Evolutionary conservation across 768 basidiomycete genomes (phyloP).

Genomic region (Terana coerulea): DNA sequence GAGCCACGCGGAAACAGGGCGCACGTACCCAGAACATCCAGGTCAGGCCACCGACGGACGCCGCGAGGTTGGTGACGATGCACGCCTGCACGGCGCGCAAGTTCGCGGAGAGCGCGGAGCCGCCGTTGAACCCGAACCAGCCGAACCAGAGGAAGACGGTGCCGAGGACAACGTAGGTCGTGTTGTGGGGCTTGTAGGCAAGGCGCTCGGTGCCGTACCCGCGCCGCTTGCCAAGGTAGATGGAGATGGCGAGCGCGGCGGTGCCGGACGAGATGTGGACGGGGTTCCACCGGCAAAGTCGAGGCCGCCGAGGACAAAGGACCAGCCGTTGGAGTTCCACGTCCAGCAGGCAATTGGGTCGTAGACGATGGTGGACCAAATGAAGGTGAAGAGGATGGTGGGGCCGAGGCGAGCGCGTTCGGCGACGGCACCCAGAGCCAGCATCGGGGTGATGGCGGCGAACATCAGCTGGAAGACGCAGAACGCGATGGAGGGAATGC

Average conservation of each 20-base stretch:
- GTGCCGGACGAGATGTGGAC: constrained; percentile 95
- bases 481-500: constrained; percentile 73
- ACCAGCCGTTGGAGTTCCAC: constrained; percentile 84
- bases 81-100: constrained; percentile 84
- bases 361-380: constrained; percentile 84
- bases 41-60: constrained; percentile 80
- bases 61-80: constrained; percentile 92
- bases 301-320: constrained; percentile 73
- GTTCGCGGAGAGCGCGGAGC: constrained; percentile 86
- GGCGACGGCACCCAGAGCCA: constrained; percentile 90
- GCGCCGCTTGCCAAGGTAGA: constrained; percentile 86
- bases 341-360: constrained; percentile 97
- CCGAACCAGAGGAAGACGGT: constrained; percentile 94
- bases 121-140: constrained; percentile 97
- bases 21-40: constrained; percentile 84
- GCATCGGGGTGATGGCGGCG: constrained; percentile 83
- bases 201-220: constrained; percentile 90
- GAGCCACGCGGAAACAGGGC: not conserved
- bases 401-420: constrained; percentile 90
- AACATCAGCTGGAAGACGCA: constrained; percentile 90
- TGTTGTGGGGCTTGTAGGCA: constrained; percentile 93
- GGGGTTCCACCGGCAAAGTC: constrained; percentile 96
- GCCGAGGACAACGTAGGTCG: constrained; percentile 89
- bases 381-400: constrained; percentile 82
- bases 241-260: constrained; percentile 85